Evolutionary conservation across 257 asterid species (phyloP), one percentile per base, ranked within the genome.

Genomic region (Solanum sejunctum): DNA sequence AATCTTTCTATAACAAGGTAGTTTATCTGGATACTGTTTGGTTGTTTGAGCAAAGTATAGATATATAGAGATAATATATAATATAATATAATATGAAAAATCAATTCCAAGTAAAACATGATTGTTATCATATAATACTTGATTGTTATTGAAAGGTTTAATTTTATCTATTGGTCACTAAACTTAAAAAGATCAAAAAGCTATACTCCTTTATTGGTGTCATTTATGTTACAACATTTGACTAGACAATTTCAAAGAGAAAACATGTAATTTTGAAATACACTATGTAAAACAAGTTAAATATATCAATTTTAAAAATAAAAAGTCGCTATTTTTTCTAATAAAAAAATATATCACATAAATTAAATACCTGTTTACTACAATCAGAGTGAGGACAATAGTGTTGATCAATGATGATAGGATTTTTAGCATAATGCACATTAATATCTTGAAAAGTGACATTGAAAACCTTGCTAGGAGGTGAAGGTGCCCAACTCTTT

Each of bases 401-500:
- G 2, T 84, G 15, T 61, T 87, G 89, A 58, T 87, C 87, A n/a
- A 84, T 80, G 78, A 84, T 5, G 52, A 87, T 80, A 12, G 89
- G 85, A 39, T 87, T 87, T 15, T 15, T 6, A 28, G 26, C 84
- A 41, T 28, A 16, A 6, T 79, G 32, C 82, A 87, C 15, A 8
- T 16, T 26, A 23, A 87, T 80, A 36, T 71, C 26, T 6, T 23
- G 57, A 60, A 84, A 87, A 1, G 83, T 80, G 64, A 87, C 64
- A 52, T 87, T 83, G 12, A 52, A 84, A 3, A 84, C 85, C 1
- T 21, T 66, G 69, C 83, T 70, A 8, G 79, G 45, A 10, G 80
- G 84, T 84, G 89, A 87, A 77, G 89, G 89, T 28, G 86, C 86
- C 83, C 85, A 87, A 3, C 87, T 84, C 54, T 87, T 84, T 20